Percentiles rank a stretch among this genome's conserved stretches.
phyloP scores from a whole-genome alignment of 768 basidiomycete genomes.

The Xerocomellus amylosporus region DNA sequence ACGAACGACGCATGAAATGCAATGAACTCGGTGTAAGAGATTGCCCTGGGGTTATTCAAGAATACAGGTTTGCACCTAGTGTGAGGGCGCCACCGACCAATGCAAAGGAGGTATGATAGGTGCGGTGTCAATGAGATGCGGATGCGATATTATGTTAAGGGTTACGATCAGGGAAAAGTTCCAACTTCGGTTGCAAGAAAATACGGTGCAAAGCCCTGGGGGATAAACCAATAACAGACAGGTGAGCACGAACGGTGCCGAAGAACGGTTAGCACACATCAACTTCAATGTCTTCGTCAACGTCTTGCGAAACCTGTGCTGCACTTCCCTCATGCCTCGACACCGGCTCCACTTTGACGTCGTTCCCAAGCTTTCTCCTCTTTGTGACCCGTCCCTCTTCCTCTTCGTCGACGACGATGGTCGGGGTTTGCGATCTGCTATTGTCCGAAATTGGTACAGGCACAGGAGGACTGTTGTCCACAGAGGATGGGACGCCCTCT shows the following conservation, averaged over 20 bases:
- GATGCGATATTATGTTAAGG: constrained; percentile 15
- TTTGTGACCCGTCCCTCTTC: constrained; percentile 54
- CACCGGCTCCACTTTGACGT: background rate
- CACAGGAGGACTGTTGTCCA: constrained; percentile 25
- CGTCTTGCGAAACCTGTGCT: constrained; percentile 7
- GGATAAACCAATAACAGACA: background rate
- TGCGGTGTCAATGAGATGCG: constrained; percentile 15
- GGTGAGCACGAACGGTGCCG: background rate
- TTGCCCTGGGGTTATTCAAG: constrained; percentile 19
- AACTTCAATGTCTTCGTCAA: constrained; percentile 31
- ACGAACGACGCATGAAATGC: constrained; percentile 1
- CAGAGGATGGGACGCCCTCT: constrained; percentile 19
- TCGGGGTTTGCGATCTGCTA: constrained; percentile 43
- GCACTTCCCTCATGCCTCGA: background rate
- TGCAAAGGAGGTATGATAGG: constrained; percentile 20
- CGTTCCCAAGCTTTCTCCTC: constrained; percentile 41
- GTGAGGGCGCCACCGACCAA: constrained; percentile 2
- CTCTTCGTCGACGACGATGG: constrained; percentile 60
- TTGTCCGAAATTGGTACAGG: constrained; percentile 32
- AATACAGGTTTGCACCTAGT: constrained; percentile 10
- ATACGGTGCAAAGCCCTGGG: background rate
- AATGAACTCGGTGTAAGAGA: background rate
- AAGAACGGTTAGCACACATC: constrained; percentile 24
- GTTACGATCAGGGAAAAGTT: constrained; percentile 1
- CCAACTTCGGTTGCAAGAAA: constrained; percentile 5